Evolutionary conservation across 306 rosid genomes (phyloP).

Genomic region (Lupinus albus): DNA sequence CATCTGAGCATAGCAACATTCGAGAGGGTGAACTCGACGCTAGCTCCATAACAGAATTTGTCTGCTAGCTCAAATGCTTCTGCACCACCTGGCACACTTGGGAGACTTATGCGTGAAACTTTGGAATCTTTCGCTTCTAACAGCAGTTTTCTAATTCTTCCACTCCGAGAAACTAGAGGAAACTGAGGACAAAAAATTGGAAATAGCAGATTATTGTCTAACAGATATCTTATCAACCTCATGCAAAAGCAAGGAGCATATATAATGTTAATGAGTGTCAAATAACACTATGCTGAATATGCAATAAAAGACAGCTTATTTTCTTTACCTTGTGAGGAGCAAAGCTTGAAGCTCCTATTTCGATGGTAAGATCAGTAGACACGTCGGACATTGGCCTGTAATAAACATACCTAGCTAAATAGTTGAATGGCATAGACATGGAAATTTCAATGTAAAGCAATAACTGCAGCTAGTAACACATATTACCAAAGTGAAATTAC

Average conservation of each 20-base stretch:
- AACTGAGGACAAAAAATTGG: conserved; percentile 54
- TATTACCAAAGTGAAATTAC: conserved; percentile 43
- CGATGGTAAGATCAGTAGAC: conserved; percentile 84
- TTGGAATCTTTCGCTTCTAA: conserved; percentile 87
- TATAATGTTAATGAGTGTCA: conserved; percentile 5
- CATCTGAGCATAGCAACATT: conserved; percentile 83
- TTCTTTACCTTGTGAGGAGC: conserved; percentile 87
- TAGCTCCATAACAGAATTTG: conserved; percentile 84
- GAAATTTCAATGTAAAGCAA: conserved; percentile 29
- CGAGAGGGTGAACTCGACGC: conserved; percentile 69
- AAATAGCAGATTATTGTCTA: not conserved
- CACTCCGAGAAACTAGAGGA: conserved; percentile 91
- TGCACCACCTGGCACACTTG: conserved; percentile 79
- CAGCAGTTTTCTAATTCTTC: conserved; percentile 76
- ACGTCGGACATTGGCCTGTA: conserved; percentile 99
- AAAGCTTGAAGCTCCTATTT: conserved; percentile 85
- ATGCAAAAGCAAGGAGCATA: conserved; percentile 5
- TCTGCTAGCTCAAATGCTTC: conserved; percentile 93
- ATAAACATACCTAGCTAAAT: conserved; percentile 43
- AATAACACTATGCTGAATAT: conserved; percentile 32
- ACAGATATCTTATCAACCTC: not conserved
- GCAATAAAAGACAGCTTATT: not conserved
- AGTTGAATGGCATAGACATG: conserved; percentile 41
- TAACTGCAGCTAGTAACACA: conserved; percentile 43
- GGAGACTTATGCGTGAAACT: conserved; percentile 58